Evolutionary conservation across 805 yeast genomes (phyloP), one percentile per base, ranked within the genome.

Genomic region (Wickerhamiella nectarea): DNA sequence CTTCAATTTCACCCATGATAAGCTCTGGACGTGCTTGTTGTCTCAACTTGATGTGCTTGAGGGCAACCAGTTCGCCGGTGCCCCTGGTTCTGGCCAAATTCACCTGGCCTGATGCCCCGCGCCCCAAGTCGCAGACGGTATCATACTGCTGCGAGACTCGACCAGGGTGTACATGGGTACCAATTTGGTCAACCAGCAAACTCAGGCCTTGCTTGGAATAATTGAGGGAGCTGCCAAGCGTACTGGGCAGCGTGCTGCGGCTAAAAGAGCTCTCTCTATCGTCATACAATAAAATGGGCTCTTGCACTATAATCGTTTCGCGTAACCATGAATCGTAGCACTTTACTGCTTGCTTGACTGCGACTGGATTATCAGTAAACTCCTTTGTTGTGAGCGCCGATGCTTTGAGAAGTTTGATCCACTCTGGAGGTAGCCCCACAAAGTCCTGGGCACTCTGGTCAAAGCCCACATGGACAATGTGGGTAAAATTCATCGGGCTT

Each of bases 11-110:
- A 53, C 76, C 82, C 58, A 87, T 96, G 5, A 89, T 95, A 55
- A 89, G 96, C 48, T 76, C 77, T 91, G 98, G 53, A 86, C 96
- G 49, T 81, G 86, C 36, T 79, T 84, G 1, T 95, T 22, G 83
- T 59, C 89, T 97, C 46, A 91, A 67, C 57, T 89, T 86, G 48
- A 91, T 68, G 8, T 89, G 91, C 58, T 91, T 91, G 57, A 91
- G 85, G 21, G 98, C 98, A 45, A 83, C 89, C 1, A 84, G 74
- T 49, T 78, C 78, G 50, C 76, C 78, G 6, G 93, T 79, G 19
- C 19, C 25, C 21, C 15, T 15, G 10, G 22, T 24, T 11, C 26
- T 22, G 34, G 43, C 43, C 26, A 40, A 17, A 14, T 40, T 20
- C 33, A 40, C 43, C 12, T 14, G 15, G 29, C 43, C 43, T 12